phyloP scores from a whole-genome alignment of 2,329 filamentous ascomycete genomes.

The Penicillium sp. region DNA sequence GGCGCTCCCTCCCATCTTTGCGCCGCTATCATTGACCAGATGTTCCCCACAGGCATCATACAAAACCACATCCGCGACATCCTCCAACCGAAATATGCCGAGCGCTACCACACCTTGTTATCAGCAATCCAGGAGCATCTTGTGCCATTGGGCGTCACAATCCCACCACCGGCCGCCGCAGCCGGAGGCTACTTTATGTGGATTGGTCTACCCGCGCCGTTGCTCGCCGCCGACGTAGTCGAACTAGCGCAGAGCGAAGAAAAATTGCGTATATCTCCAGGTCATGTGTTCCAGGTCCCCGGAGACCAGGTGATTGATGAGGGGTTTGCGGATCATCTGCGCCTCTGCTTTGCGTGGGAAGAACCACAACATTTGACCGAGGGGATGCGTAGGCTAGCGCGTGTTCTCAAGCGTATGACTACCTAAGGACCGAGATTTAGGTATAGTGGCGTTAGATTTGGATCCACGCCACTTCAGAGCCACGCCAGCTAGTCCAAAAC shows the following conservation, averaged over 20 bases:
- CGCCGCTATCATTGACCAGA: constrained; percentile 56
- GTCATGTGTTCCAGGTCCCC: constrained; percentile 67
- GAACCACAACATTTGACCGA: constrained; percentile 64
- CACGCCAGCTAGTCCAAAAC: neutral
- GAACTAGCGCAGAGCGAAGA: constrained; percentile 61
- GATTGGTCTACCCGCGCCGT: constrained; percentile 61
- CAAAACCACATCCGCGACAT: constrained; percentile 54
- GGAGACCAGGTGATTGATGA: constrained; percentile 55
- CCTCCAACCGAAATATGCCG: constrained; percentile 57
- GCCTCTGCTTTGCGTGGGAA: constrained; percentile 73
- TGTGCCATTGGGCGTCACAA: constrained; percentile 59
- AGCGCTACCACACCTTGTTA: constrained; percentile 57
- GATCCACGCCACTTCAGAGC: neutral
- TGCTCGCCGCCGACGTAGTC: constrained; percentile 58
- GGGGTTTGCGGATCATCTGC: constrained; percentile 60
- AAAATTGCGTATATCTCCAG: constrained; percentile 66
- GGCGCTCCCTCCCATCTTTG: constrained; percentile 61
- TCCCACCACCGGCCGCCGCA: constrained; percentile 40
- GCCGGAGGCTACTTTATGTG: constrained; percentile 87
- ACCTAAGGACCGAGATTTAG: neutral
- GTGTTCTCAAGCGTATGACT: constrained; percentile 18
- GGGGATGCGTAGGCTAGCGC: constrained; percentile 64
- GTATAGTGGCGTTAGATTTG: neutral
- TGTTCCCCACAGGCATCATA: constrained; percentile 54
- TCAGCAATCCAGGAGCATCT: constrained; percentile 61